Conservation (phyloP, 805 yeast species). For the Yarrowia divulgata region DNA sequence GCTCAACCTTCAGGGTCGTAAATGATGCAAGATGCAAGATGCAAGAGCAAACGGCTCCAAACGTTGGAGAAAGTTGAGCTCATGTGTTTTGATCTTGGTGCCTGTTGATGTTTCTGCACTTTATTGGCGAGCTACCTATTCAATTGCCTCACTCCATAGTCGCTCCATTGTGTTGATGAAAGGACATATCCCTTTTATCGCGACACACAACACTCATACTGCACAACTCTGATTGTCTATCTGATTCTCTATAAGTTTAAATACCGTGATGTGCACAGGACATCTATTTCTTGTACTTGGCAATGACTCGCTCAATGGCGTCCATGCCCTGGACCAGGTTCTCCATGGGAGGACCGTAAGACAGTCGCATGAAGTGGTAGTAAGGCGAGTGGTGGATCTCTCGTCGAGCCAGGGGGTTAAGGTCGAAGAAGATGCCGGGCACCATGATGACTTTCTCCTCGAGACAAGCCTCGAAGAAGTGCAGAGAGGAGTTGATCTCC, state of each 20-base stretch:
- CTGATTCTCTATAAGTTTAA: not conserved
- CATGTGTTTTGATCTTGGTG: no score
- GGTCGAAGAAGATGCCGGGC: slow-evolving; percentile 68
- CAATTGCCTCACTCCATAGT: no score
- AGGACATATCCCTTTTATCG: no score
- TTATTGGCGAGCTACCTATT: no score
- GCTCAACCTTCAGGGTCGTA: no score
- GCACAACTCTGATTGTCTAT: not conserved
- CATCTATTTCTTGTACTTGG: slow-evolving; percentile 39
- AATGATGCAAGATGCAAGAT: no score
- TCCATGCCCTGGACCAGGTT: slow-evolving; percentile 66
- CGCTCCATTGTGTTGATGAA: no score
- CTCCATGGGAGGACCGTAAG: slow-evolving; percentile 65
- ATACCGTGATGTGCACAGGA: not conserved
- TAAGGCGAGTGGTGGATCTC: slow-evolving; percentile 63
- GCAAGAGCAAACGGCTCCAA: no score
- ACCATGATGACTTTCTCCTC: slow-evolving; percentile 67
- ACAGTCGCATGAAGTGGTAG: slow-evolving; percentile 65
- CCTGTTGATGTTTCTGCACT: no score
- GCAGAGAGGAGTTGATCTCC: slow-evolving; percentile 63
- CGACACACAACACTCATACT: not conserved
- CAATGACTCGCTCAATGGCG: slow-evolving; percentile 59
- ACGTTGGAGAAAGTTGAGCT: no score
- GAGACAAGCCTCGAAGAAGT: slow-evolving; percentile 68
- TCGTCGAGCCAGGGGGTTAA: slow-evolving; percentile 60